phyloP scores from a whole-genome alignment of 345 rosid genomes.

The Brassica cretica region DNA sequence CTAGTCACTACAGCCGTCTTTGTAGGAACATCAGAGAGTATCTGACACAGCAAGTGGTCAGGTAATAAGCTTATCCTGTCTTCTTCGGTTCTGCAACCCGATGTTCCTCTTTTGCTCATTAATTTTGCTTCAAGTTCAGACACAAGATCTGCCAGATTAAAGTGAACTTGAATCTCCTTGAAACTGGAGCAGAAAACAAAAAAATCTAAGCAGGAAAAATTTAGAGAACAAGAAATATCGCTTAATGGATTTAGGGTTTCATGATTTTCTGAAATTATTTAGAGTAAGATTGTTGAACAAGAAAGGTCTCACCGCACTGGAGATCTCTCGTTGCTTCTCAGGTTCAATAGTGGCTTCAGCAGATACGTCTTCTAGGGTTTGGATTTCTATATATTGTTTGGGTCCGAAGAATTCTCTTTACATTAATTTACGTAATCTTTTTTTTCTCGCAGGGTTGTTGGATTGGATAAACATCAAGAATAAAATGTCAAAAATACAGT shows the following conservation, averaged over 20 bases:
- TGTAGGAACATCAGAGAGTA: not conserved
- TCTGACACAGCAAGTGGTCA: not conserved
- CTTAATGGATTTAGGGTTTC: not conserved
- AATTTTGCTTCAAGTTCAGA: too few species aligned
- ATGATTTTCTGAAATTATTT: not conserved
- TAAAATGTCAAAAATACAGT: too few species aligned
- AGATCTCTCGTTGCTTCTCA: not conserved
- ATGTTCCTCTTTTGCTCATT: not conserved
- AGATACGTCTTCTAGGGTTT: not conserved
- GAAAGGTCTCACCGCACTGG: not conserved
- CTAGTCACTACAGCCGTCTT: not conserved
- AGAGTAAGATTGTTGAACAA: not conserved
- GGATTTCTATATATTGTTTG: not conserved
- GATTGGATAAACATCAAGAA: not conserved
- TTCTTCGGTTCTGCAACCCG: not conserved
- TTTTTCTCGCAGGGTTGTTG: too few species aligned
- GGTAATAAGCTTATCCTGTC: conserved; percentile 1
- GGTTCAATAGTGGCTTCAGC: not conserved
- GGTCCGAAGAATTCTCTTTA: not conserved
- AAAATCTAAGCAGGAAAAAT: not conserved
- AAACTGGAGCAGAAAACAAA: not conserved
- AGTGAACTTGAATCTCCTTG: not conserved
- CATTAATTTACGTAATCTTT: not conserved
- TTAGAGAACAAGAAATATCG: not conserved
- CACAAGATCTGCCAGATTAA: too few species aligned